These are phyloP conservation scores for Daedalea quercina DNA, from an alignment of 768 basidiomycete species.

Conservation along the genomic window DNA sequence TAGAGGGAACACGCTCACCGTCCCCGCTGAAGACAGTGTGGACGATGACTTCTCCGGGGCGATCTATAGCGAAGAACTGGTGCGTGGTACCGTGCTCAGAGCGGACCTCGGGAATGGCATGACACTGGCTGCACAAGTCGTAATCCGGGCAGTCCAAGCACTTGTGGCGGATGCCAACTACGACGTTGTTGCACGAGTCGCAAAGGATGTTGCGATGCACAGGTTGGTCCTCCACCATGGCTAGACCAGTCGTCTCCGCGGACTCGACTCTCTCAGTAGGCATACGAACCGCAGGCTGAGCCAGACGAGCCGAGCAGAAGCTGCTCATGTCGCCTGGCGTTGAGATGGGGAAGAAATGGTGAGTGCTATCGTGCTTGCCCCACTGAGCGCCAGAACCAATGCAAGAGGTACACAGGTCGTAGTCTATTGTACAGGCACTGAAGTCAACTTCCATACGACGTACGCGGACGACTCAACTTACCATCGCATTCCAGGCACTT, in stretches of 20 bases:
- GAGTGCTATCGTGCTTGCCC: conserved; percentile 9
- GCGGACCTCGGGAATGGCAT: conserved; percentile 7
- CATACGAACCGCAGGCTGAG: no score
- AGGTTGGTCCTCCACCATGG: conserved; percentile 1
- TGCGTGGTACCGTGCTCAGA: conserved; percentile 41
- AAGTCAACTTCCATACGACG: background rate
- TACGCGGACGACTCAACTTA: background rate
- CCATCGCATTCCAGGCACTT: conserved; percentile 71
- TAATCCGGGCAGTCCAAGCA: conserved; percentile 63
- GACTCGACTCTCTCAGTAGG: no score
- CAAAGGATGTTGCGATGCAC: conserved; percentile 55
- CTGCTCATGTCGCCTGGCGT: conserved; percentile 3
- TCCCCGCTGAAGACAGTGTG: conserved; percentile 49
- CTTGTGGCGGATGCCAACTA: conserved; percentile 70
- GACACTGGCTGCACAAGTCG: conserved; percentile 18
- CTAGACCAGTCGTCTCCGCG: no score
- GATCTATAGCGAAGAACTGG: conserved; percentile 62
- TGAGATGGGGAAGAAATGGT: conserved; percentile 18
- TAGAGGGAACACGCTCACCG: conserved; percentile 22
- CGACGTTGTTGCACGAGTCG: conserved; percentile 49
- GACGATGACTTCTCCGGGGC: conserved; percentile 58
- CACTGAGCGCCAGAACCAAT: conserved; percentile 5
- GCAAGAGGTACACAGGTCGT: conserved; percentile 16
- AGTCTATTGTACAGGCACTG: conserved; percentile 7
- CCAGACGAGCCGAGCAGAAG: conserved; percentile 7